Evolutionary conservation across 305 asterid species (phyloP).

Genomic region (Lippia alba): DNA sequence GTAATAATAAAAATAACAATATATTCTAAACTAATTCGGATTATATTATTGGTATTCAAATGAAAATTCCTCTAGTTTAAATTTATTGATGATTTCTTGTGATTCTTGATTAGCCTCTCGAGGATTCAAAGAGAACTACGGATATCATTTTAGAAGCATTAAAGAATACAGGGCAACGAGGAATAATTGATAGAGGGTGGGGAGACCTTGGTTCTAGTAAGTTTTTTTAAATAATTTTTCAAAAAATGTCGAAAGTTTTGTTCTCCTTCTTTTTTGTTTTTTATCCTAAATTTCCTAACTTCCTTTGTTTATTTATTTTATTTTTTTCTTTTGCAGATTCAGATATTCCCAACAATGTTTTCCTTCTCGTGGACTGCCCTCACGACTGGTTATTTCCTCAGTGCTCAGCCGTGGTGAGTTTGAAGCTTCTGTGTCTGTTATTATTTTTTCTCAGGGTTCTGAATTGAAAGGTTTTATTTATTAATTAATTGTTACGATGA

Average conservation of each 20-base stretch:
- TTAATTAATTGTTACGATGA: slow-evolving; percentile 19
- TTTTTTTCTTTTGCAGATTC: slow-evolving; percentile 54
- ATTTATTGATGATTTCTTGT: slow-evolving; percentile 8
- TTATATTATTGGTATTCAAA: background rate
- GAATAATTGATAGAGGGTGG: slow-evolving; percentile 98
- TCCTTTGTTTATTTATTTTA: background rate
- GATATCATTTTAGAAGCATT: slow-evolving; percentile 81
- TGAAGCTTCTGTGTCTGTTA: background rate
- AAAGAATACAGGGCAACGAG: slow-evolving; percentile 86
- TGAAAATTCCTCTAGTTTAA: background rate
- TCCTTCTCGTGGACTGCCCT: slow-evolving; percentile 85
- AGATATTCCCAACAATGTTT: slow-evolving; percentile 74
- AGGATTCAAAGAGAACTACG: slow-evolving; percentile 79
- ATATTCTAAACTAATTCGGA: slow-evolving; percentile 5
- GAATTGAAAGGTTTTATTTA: background rate
- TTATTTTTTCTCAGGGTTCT: background rate
- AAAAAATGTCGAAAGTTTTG: background rate
- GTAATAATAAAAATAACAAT: background rate
- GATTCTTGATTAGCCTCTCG: slow-evolving; percentile 75
- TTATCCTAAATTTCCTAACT: background rate
- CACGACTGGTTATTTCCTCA: slow-evolving; percentile 99
- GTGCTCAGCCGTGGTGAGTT: slow-evolving; percentile 95
- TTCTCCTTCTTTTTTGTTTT: background rate
- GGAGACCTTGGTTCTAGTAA: slow-evolving; percentile 93
- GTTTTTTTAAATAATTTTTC: slow-evolving; percentile 37